These are phyloP conservation scores for Iberis pinnata DNA, from an alignment of 345 rosid species.

Conservation along the genomic window DNA sequence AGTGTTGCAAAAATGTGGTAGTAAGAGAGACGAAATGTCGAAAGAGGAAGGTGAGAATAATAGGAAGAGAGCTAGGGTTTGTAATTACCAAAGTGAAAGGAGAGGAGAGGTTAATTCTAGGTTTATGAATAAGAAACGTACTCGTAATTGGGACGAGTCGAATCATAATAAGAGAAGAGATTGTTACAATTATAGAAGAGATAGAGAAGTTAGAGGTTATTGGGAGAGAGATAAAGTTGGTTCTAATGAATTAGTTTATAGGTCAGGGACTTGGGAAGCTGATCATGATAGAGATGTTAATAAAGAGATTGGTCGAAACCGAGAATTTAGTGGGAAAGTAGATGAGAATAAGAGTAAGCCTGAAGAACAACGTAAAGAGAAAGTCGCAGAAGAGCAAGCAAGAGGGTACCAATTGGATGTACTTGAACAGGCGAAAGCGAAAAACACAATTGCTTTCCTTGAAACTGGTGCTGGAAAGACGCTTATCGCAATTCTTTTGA, in stretches of 20 bases:
- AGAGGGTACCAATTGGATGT: constrained; percentile 91
- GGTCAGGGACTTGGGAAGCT: constrained; percentile 78
- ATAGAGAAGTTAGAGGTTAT: constrained; percentile 66
- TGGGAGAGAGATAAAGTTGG: constrained; percentile 91
- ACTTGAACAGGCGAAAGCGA: constrained; percentile 87
- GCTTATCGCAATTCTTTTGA: constrained; percentile 85
- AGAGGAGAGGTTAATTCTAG: constrained; percentile 38
- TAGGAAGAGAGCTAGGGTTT: constrained; percentile 44
- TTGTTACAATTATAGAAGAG: constrained; percentile 40
- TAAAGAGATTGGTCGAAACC: constrained; percentile 33
- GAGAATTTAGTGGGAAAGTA: constrained; percentile 34
- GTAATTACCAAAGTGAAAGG: constrained; percentile 35
- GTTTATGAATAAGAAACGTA: constrained; percentile 46
- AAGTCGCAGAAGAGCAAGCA: constrained; percentile 75
- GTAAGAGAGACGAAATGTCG: constrained; percentile 26
- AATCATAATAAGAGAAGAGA: constrained; percentile 57
- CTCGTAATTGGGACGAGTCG: constrained; percentile 50
- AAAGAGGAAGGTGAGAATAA: constrained; percentile 39
- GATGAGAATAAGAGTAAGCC: constrained; percentile 41
- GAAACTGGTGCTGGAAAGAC: constrained; percentile 99
- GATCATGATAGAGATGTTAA: constrained; percentile 47
- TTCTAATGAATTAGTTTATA: constrained; percentile 64
- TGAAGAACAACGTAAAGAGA: constrained; percentile 59
- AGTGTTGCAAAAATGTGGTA: constrained; percentile 21
- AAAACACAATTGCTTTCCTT: constrained; percentile 90